Conservation (phyloP, 441 rosid species). For the Brassica balearica region DNA sequence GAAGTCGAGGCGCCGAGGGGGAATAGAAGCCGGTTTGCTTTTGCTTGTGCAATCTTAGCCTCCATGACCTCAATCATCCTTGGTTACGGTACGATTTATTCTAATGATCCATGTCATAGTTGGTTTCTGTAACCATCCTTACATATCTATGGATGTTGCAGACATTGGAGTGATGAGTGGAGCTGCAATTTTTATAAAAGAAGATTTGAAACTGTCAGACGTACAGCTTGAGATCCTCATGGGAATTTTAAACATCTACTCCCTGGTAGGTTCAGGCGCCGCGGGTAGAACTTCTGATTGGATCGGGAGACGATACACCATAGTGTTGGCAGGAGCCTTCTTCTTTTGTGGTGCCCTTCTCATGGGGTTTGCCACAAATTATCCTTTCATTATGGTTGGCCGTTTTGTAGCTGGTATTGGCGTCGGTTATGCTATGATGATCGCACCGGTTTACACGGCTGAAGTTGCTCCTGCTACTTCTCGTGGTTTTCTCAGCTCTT, state of each 20-base stretch:
- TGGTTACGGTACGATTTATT: conserved; percentile 68
- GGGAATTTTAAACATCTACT: conserved; percentile 69
- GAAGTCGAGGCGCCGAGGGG: conserved; percentile 12
- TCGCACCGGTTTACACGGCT: conserved; percentile 85
- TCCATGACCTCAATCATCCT: conserved; percentile 85
- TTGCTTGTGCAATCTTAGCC: conserved; percentile 76
- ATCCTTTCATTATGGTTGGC: conserved; percentile 79
- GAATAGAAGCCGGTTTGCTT: conserved; percentile 50
- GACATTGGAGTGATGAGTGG: conserved; percentile 45
- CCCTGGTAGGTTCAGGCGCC: conserved; percentile 68
- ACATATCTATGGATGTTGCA: conserved; percentile 15
- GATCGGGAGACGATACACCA: conserved; percentile 86
- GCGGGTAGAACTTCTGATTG: conserved; percentile 90
- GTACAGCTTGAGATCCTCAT: conserved; percentile 56
- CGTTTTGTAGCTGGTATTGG: conserved; percentile 57
- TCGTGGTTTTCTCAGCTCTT: conserved; percentile 85
- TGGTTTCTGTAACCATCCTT: background rate
- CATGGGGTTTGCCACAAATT: conserved; percentile 81
- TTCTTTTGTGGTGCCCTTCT: conserved; percentile 79
- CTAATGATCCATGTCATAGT: background rate
- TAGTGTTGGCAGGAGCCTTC: conserved; percentile 70
- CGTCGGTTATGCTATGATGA: conserved; percentile 82
- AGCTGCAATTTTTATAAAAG: conserved; percentile 59
- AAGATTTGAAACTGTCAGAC: conserved; percentile 53
- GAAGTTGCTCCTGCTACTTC: conserved; percentile 83